phyloP scores from a whole-genome alignment of 2,329 filamentous ascomycete species.

The Podosphaera xanthii region DNA sequence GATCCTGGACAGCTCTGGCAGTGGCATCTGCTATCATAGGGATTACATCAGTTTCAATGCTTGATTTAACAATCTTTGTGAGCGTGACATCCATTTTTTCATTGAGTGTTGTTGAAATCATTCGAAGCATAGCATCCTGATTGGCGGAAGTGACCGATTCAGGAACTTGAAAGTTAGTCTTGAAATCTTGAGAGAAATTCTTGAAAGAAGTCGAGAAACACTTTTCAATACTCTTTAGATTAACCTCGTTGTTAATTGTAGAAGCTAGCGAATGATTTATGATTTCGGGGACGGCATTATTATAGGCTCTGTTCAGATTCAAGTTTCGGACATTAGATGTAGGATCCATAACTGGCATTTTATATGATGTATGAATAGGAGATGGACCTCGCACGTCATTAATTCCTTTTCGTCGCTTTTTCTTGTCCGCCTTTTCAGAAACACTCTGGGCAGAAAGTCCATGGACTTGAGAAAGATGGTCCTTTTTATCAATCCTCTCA shows the following conservation, averaged over 20 bases:
- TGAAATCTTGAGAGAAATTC: slow-evolving; percentile 37
- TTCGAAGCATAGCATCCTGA: slow-evolving; percentile 43
- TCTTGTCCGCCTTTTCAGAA: slow-evolving; percentile 38
- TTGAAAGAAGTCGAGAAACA: slow-evolving; percentile 33
- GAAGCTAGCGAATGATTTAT: slow-evolving; percentile 4
- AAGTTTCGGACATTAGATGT: slow-evolving; percentile 13
- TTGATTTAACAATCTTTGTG: slow-evolving; percentile 31
- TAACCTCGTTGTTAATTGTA: slow-evolving; percentile 19
- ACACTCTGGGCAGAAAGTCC: slow-evolving; percentile 9
- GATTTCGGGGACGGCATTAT: slow-evolving; percentile 5
- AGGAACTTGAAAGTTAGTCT: slow-evolving; percentile 43
- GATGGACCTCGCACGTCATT: slow-evolving; percentile 9
- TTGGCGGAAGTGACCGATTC: slow-evolving; percentile 40
- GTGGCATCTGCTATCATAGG: slow-evolving; percentile 50
- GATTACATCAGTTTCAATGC: slow-evolving; percentile 48
- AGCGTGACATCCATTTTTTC: slow-evolving; percentile 37
- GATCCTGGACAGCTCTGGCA: slow-evolving; percentile 43
- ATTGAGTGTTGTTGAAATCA: slow-evolving; percentile 44
- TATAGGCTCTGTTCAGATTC: slow-evolving; percentile 7
- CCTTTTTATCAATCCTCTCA: slow-evolving; percentile 3
- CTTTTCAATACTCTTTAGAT: slow-evolving; percentile 24
- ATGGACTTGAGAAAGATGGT: slow-evolving; percentile 8
- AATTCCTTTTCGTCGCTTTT: slow-evolving; percentile 48
- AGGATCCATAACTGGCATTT: slow-evolving; percentile 15
- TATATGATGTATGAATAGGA: slow-evolving; percentile 8